Evolutionary conservation across 176 grass and related monocot genomes (phyloP).

Genomic region (Alloteropsis semialata): DNA sequence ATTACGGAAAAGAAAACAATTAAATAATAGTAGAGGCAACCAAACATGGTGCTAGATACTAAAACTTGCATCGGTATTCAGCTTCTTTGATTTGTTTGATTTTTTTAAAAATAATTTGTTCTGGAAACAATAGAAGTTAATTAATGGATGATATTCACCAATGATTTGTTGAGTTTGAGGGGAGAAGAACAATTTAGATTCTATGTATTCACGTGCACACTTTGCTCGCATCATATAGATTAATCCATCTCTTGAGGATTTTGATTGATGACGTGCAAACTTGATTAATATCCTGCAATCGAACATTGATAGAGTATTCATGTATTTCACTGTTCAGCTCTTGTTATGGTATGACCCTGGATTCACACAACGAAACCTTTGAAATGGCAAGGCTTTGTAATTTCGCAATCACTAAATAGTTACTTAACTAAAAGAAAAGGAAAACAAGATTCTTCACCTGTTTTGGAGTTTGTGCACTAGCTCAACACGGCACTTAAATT

Average conservation of each 20-base stretch:
- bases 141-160: not conserved
- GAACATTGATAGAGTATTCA: not conserved
- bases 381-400: not conserved
- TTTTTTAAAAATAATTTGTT: not conserved
- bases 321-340: not conserved
- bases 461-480: conserved; percentile 1
- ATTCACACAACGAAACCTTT: not conserved
- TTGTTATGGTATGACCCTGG: not conserved
- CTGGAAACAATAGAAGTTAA: not conserved
- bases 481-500: not conserved
- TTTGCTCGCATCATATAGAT: not conserved
- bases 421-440: not conserved
- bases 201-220: not conserved
- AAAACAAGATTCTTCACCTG: not conserved
- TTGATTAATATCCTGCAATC: not conserved
- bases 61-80: no score
- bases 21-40: not conserved
- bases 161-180: not conserved
- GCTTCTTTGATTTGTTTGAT: not conserved
- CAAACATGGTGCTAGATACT: no score
- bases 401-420: conserved; percentile 12
- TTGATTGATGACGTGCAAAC: not conserved
- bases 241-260: not conserved
- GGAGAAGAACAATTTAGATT: not conserved
- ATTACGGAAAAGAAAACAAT: not conserved